phyloP scores from a whole-genome alignment of 1,139 yeast species.

The Taphrina populina region DNA sequence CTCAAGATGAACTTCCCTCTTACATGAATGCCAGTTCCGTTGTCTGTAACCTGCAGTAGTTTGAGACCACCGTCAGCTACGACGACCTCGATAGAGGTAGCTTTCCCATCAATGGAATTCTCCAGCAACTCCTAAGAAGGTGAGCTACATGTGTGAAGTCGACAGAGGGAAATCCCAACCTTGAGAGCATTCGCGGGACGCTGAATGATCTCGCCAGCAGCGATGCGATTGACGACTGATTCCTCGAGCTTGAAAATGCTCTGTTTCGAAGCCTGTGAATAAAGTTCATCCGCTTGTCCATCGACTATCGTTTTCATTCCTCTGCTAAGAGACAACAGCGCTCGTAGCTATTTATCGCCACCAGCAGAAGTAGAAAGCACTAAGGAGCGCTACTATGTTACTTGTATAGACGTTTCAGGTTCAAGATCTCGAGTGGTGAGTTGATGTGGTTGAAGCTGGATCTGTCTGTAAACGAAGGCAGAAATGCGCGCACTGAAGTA shows the following conservation, averaged over 20 bases:
- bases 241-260: constrained; percentile 54
- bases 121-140: constrained; percentile 59
- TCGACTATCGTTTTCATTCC: too few relatives aligned
- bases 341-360: too few relatives aligned
- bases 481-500: too few relatives aligned
- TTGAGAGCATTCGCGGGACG: constrained; percentile 86
- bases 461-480: too few relatives aligned
- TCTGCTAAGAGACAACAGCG: too few relatives aligned
- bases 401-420: too few relatives aligned
- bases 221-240: constrained; percentile 80
- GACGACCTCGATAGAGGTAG: constrained; percentile 60
- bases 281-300: too few relatives aligned
- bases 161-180: background rate
- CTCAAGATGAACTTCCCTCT: background rate
- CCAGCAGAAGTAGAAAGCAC: too few relatives aligned
- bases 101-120: constrained; percentile 74
- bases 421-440: too few relatives aligned
- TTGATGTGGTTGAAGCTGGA: too few relatives aligned
- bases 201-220: constrained; percentile 95
- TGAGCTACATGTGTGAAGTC: background rate
- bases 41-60: constrained; percentile 64
- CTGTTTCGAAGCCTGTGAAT: too few relatives aligned
- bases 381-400: too few relatives aligned
- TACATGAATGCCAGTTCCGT: constrained; percentile 67
- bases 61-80: constrained; percentile 66